These are phyloP conservation scores for Kurtzmaniella cleridarum DNA, from an alignment of 805 yeast genomes.

Conservation along the genomic window DNA sequence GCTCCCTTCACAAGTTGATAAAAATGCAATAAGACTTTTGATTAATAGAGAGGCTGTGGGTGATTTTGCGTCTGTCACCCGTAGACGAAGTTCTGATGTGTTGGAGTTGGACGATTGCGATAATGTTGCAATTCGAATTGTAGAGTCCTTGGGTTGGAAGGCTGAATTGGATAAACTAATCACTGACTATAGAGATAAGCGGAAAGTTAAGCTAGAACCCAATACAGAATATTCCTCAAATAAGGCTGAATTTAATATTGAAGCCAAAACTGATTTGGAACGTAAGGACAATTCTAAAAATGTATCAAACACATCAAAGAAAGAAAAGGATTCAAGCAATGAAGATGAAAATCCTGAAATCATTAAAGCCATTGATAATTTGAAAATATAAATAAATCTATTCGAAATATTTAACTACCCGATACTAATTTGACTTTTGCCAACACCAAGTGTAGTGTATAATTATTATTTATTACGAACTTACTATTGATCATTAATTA, in stretches of 20 bases:
- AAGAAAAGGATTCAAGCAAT: no score
- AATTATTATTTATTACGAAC: no score
- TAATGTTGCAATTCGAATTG: constrained; percentile 49
- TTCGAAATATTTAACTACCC: no score
- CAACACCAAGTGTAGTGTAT: no score
- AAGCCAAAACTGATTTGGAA: no score
- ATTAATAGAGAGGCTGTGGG: constrained; percentile 79
- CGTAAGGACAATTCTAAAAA: constrained; percentile 9
- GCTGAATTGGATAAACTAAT: constrained; percentile 45
- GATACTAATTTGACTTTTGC: no score
- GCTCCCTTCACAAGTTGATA: constrained; percentile 61
- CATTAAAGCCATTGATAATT: no score
- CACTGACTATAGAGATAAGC: not conserved
- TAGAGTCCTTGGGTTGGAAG: constrained; percentile 59
- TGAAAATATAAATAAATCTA: no score
- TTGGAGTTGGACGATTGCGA: constrained; percentile 63
- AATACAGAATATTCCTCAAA: no score
- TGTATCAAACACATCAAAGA: constrained; percentile 2
- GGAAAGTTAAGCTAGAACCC: constrained; percentile 1
- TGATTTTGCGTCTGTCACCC: constrained; percentile 41
- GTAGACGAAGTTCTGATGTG: constrained; percentile 54
- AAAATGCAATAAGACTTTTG: constrained; percentile 49
- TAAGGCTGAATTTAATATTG: no score
- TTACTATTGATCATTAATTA: no score
- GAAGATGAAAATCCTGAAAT: no score